Base-by-base conservation (phyloP, 305 asterid species). In the Plantago lanceolata region DNA sequence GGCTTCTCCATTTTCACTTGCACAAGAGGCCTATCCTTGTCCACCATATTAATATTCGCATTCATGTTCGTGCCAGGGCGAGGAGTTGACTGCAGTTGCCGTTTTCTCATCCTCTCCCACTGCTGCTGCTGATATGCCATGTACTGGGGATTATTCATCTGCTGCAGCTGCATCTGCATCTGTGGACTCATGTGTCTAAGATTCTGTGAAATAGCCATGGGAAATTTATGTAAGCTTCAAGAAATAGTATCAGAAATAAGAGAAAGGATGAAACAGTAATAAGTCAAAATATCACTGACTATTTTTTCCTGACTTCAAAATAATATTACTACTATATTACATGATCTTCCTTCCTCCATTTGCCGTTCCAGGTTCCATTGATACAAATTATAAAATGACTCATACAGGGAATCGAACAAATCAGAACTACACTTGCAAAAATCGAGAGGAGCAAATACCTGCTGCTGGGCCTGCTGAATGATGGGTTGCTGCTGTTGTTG, bases 1-100 rank as follows among this genome's bases (percentile, higher is more conserved):
- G 90, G 81, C 77, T 75, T 82, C 75, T 93, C 97, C 80, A 84
- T 79, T 83, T 93, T 93, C 62, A 93, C 99, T 83, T 93, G 90
- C 71, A 84, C 94, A 61, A 84, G 64, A 61, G 94, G 94, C 59
- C 94, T 80, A 61, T 87, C 95, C 75, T 84, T 90, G 71, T 93
- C 97, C 59, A 73, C 67, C 65, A 50, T 56, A 60, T 40, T 40
- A 1, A 8, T 8, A 37, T 37, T 67, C 71, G 65, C 48, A 64
- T 57, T 76, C 76, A 67, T 59, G 68, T 68, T 82, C 89, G 85
- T 76, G 77, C 60, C 69, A 44, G 96, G 89, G 66, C 84, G 90
- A 77, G 95, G 79, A 43, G 88, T 68, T 44, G 87, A 15, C 71
- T 78, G 96, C 65, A 76, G 96, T 51, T 87, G 97, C 57, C 88